A percentile compares a stretch with the other conserved stretches of the same genome.
Conservation (phyloP, 768 basidiomycete genomes). For the Multifurca ochricompacta region DNA sequence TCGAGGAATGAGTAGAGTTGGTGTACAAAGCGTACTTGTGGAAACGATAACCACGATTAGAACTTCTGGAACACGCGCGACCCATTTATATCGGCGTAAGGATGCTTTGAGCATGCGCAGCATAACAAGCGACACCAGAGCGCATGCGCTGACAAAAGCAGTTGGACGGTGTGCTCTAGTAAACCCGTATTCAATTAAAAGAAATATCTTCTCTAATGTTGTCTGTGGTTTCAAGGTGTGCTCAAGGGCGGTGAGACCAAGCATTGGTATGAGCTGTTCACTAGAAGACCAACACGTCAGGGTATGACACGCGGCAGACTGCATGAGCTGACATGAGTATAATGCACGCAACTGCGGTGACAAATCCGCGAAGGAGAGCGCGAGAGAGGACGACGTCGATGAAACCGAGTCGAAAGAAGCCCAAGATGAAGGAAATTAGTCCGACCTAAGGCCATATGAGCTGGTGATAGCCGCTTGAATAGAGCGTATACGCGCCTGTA, state of each 20-base stretch:
- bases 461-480: neutral
- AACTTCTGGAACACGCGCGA: conserved; percentile 85
- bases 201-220: conserved; percentile 69
- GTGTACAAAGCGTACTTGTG: conserved; percentile 48
- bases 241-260: conserved; percentile 61
- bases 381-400: conserved; percentile 90
- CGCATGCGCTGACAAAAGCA: conserved; percentile 63
- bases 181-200: conserved; percentile 55
- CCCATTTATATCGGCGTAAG: conserved; percentile 45
- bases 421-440: conserved; percentile 75
- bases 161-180: conserved; percentile 58
- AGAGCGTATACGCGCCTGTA: conserved; percentile 49
- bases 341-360: conserved; percentile 77
- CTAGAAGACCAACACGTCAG: conserved; percentile 30
- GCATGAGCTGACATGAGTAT: conserved; percentile 64
- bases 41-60: conserved; percentile 77
- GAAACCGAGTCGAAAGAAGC: conserved; percentile 84
- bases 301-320: neutral
- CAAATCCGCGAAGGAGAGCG: conserved; percentile 80
- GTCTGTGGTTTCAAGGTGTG: conserved; percentile 50
- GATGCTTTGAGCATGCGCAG: conserved; percentile 49
- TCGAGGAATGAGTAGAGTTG: neutral
- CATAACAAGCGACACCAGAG: conserved; percentile 56
- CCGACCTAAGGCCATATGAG: conserved; percentile 48
- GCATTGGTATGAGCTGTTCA: conserved; percentile 84